Evolutionary conservation across 164 flowering plant genomes (phyloP).

Genomic region (Cinnamomum chago): DNA sequence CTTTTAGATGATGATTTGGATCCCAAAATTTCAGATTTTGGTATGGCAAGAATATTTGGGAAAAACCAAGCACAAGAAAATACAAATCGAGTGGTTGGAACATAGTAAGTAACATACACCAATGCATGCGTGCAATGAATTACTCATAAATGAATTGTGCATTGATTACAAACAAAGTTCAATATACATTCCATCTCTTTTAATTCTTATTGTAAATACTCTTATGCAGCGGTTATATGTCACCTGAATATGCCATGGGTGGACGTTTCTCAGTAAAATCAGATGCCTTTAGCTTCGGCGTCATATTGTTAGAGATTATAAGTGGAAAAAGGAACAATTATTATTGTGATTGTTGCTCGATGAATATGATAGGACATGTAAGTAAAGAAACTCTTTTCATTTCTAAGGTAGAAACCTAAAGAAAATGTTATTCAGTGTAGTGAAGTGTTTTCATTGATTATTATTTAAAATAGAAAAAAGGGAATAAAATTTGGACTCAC

Average conservation of each 20-base stretch:
- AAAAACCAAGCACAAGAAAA: constrained; percentile 24
- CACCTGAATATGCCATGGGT: constrained; percentile 50
- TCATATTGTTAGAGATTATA: constrained; percentile 40
- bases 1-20: constrained; percentile 32
- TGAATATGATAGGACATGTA: constrained; percentile 2
- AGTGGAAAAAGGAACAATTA: constrained; percentile 34
- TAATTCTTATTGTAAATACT: neutral
- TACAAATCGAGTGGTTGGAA: constrained; percentile 34
- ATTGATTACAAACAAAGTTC: neutral
- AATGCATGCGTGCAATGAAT: no score
- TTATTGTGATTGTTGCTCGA: neutral
- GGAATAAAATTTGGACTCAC: no score
- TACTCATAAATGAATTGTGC: no score
- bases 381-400: neutral
- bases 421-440: no score
- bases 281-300: constrained; percentile 55
- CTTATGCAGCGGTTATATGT: constrained; percentile 48
- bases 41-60: constrained; percentile 35
- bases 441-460: no score
- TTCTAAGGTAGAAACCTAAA: no score
- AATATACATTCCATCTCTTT: neutral
- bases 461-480: no score
- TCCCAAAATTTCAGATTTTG: constrained; percentile 50
- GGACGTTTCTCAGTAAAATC: constrained; percentile 49
- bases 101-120: constrained; percentile 28